Evolutionary conservation across 2,329 filamentous ascomycete species (phyloP).

Genomic region (Bretziella fagacearum): DNA sequence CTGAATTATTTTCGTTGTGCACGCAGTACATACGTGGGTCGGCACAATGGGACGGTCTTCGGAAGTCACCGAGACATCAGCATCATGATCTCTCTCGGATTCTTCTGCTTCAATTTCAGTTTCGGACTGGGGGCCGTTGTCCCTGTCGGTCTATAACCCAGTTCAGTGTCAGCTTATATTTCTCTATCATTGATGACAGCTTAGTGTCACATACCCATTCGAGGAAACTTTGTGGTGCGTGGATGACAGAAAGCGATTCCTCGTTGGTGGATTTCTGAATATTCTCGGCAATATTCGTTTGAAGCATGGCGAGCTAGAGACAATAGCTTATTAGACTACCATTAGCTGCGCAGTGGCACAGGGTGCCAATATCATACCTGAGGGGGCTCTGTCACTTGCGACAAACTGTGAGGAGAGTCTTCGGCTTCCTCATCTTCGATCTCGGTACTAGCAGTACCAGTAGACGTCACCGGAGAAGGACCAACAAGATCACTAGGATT

Average conservation of each 20-base stretch:
- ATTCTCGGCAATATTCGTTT: slow-evolving; percentile 39
- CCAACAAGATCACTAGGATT: slow-evolving; percentile 56
- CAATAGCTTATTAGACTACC: not conserved
- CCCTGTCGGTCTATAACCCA: not conserved
- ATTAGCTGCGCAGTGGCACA: not conserved
- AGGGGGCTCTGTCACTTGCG: slow-evolving; percentile 6
- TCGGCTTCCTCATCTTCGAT: slow-evolving; percentile 63
- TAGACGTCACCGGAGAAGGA: slow-evolving; percentile 71
- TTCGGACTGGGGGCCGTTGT: slow-evolving; percentile 3
- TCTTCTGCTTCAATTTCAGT: slow-evolving; percentile 5
- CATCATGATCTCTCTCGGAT: slow-evolving; percentile 5
- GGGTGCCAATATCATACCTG: slow-evolving; percentile 3
- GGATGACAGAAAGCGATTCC: slow-evolving; percentile 77
- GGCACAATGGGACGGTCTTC: not conserved
- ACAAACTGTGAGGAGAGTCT: slow-evolving; percentile 26
- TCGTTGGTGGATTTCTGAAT: slow-evolving; percentile 47
- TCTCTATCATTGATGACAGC: not conserved
- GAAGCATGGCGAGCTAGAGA: slow-evolving; percentile 27
- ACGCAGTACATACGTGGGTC: slow-evolving; percentile 4
- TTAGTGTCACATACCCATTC: slow-evolving; percentile 45
- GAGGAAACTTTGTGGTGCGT: slow-evolving; percentile 69
- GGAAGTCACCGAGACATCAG: slow-evolving; percentile 2
- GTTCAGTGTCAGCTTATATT: not conserved
- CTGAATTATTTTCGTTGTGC: not conserved
- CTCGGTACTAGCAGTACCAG: slow-evolving; percentile 66